phyloP scores from a whole-genome alignment of 352 stramenopile genomes.

The Pythium brachiatum region DNA sequence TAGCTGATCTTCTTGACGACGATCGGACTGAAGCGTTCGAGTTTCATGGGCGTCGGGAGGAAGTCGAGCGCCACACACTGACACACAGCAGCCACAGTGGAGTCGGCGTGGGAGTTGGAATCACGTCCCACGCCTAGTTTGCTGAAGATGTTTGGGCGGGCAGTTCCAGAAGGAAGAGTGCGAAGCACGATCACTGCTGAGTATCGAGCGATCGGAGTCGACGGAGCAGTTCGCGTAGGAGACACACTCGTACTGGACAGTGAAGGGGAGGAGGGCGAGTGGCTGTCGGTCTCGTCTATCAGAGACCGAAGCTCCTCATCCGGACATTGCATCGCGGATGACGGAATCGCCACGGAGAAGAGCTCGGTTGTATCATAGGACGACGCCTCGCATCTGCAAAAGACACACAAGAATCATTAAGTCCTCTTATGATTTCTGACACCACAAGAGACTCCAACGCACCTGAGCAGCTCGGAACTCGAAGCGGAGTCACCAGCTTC shows the following conservation, averaged over 20 bases:
- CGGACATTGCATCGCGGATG: neutral
- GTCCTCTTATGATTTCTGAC: no score
- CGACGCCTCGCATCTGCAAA: constrained; percentile 4
- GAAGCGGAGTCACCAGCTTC: neutral
- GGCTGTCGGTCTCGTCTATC: constrained; percentile 18
- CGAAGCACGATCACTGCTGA: constrained; percentile 23
- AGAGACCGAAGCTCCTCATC: constrained; percentile 20
- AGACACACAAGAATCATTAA: no score
- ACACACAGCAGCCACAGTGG: constrained; percentile 23
- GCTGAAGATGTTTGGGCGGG: neutral
- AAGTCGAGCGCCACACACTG: constrained; percentile 61
- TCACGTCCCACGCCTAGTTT: constrained; percentile 19
- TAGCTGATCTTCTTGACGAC: constrained; percentile 52
- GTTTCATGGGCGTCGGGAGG: constrained; percentile 40
- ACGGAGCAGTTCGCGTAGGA: neutral
- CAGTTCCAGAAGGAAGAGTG: neutral
- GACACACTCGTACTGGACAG: no score
- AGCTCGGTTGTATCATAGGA: neutral
- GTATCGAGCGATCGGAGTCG: constrained; percentile 3
- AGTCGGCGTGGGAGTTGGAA: neutral
- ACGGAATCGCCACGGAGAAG: constrained; percentile 5
- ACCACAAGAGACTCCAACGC: neutral
- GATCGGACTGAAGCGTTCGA: constrained; percentile 29
- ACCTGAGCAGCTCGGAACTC: neutral
- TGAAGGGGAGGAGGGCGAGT: neutral